phyloP scores from a whole-genome alignment of 2,329 filamentous ascomycete species.

The Nectriaceae sp. region DNA sequence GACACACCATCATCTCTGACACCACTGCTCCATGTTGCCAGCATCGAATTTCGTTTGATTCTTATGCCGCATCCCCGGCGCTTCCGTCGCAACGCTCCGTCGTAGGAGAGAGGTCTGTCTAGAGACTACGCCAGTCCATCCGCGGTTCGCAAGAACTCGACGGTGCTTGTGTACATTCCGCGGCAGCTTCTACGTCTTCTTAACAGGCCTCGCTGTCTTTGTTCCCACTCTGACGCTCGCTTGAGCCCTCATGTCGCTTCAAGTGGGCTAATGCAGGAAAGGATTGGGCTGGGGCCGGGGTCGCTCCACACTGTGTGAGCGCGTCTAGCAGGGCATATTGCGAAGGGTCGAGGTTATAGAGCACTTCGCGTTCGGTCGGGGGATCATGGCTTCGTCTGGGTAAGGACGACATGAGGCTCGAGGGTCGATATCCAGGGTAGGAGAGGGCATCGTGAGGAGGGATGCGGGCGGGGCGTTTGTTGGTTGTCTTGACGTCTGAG shows the following conservation, averaged over 20 bases:
- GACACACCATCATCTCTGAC: neutral
- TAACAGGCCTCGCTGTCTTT: neutral
- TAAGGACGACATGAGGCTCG: neutral
- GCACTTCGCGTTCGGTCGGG: neutral
- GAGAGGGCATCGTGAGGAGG: neutral
- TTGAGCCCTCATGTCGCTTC: neutral
- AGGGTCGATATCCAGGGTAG: neutral
- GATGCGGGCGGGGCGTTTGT: neutral
- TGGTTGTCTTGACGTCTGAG: neutral
- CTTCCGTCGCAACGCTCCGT: neutral
- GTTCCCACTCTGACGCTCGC: neutral
- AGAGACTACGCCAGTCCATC: neutral
- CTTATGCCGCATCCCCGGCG: neutral
- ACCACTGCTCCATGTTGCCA: slow-evolving; percentile 2
- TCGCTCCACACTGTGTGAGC: neutral
- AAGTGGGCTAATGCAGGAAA: neutral
- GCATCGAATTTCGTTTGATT: neutral
- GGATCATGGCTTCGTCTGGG: neutral
- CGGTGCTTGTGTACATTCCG: neutral
- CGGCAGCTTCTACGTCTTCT: neutral
- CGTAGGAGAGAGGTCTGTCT: neutral
- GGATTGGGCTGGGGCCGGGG: neutral
- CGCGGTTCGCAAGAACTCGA: neutral
- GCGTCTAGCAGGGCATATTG: neutral
- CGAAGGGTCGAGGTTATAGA: neutral